Conservation (phyloP, 1,139 yeast genomes). For the Candida sojae region DNA sequence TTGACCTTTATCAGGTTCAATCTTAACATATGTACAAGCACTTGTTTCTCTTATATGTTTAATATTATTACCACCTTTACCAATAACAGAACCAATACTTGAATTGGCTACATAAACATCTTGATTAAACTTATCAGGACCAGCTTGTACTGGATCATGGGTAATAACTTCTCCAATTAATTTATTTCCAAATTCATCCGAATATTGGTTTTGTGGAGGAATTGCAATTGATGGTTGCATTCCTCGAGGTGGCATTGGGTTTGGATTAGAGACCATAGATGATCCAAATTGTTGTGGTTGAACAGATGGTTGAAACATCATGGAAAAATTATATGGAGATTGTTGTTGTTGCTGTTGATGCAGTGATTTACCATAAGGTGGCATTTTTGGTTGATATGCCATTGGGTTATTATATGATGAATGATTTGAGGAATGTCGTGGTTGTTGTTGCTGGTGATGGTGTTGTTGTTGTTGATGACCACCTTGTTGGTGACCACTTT, state of each 20-base stretch:
- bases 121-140: constrained; percentile 57
- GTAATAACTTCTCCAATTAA: constrained; percentile 49
- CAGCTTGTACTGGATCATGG: constrained; percentile 39
- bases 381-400: constrained; percentile 5
- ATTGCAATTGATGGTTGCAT: constrained; percentile 12
- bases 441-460: constrained; percentile 8
- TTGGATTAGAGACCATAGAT: constrained; percentile 2
- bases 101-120: constrained; percentile 76
- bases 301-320: constrained; percentile 45
- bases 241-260: not conserved
- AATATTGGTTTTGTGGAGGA: constrained; percentile 38
- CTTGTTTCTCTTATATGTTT: constrained; percentile 77
- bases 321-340: constrained; percentile 40
- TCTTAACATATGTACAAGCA: constrained; percentile 72
- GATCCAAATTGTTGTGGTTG: constrained; percentile 33
- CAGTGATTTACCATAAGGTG: constrained; percentile 5
- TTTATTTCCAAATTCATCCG: constrained; percentile 50
- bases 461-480: constrained; percentile 10
- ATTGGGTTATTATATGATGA: constrained; percentile 11
- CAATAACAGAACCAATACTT: constrained; percentile 83
- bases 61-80: constrained; percentile 82
- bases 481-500: not conserved
- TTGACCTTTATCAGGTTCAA: constrained; percentile 55
- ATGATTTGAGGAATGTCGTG: constrained; percentile 14
- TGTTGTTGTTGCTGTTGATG: constrained; percentile 13